Conservation (phyloP, 2,329 filamentous ascomycete genomes). For the Exophiala aquamarina region DNA sequence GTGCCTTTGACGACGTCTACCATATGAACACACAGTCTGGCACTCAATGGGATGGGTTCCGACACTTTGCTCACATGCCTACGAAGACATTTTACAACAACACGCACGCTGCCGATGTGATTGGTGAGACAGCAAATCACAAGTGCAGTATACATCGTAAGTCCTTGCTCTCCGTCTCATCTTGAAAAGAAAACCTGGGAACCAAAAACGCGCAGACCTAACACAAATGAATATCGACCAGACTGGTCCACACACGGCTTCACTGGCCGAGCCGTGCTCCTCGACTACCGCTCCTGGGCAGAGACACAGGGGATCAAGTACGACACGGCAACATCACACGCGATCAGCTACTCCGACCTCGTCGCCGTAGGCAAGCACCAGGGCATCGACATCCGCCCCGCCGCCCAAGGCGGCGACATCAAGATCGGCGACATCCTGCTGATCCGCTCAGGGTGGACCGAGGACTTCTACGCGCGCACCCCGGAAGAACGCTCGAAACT, state of each 20-base stretch:
- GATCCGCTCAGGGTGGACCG: slow-evolving; percentile 63
- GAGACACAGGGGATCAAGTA: slow-evolving; percentile 52
- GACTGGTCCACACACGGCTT: slow-evolving; percentile 44
- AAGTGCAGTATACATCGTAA: slow-evolving; percentile 41
- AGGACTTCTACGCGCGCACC: slow-evolving; percentile 54
- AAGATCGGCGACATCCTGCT: slow-evolving; percentile 65
- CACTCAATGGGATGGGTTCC: slow-evolving; percentile 53
- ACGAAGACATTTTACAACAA: slow-evolving; percentile 43
- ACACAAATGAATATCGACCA: too few species aligned
- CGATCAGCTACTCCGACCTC: slow-evolving; percentile 57
- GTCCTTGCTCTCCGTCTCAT: too few species aligned
- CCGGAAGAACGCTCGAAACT: slow-evolving; percentile 34
- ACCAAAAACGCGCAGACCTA: too few species aligned
- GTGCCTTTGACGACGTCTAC: slow-evolving; percentile 47
- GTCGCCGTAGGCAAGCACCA: slow-evolving; percentile 60
- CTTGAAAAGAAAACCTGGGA: too few species aligned
- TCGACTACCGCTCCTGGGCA: slow-evolving; percentile 48
- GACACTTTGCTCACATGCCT: slow-evolving; percentile 44
- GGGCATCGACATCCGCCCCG: slow-evolving; percentile 60
- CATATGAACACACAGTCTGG: slow-evolving; percentile 50
- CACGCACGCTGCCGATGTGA: slow-evolving; percentile 37
- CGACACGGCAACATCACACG: slow-evolving; percentile 53
- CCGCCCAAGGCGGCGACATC: slow-evolving; percentile 55
- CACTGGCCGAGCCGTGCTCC: slow-evolving; percentile 42
- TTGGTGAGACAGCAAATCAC: slow-evolving; percentile 35